Base-by-base conservation (phyloP, 208 protist genomes). In the Leishmania braziliensis region DNA sequence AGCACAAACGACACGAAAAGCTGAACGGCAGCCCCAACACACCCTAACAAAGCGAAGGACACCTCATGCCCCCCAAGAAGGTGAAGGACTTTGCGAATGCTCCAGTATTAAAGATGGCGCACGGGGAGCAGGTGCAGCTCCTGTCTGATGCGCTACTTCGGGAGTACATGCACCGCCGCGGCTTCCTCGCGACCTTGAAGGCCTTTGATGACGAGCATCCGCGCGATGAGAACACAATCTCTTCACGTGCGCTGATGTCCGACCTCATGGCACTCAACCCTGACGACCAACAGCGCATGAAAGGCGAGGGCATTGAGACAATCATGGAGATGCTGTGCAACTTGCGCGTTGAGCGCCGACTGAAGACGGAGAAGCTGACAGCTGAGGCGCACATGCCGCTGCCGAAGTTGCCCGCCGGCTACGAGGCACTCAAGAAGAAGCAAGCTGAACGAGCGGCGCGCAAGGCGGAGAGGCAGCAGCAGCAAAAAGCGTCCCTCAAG, bases 281-380 rank as follows among this genome's bases (percentile, higher is more conserved):
- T 6, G 84, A 85, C 18, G 88, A 85, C 3, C 89, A 93, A 76
- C 75, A 84, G 72, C 78, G 83, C 14, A 85, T 97, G 80, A 98
- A 96, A 86, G 80, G 12, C 20, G 88, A 90, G 14, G 92, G 93
- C 2, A 89, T 95, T n/a, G 90, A 95, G 81, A 98, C 93, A 12
- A 97, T 98, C 69, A 97, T 98, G 92, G 95, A 98, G 77, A 95
- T 96, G 92, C 86, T 98, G 39, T 96, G 94, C 80, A 88, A 85
- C 62, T 84, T 96, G 79, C 92, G 94, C 16, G 90, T 97, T 36
- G 91, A 92, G 84, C 88, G 91, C 36, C 89, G 93, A 8, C 66
- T 86, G 29, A 78, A 90, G 79, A 86, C 86, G 78, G 84, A 89
- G 72, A 71, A 88, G 73, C 86, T 95, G 71, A 88, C 82, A 62